Evolutionary conservation across 2,329 filamentous ascomycete genomes (phyloP).

Genomic region (Leptosphaerulina australis): DNA sequence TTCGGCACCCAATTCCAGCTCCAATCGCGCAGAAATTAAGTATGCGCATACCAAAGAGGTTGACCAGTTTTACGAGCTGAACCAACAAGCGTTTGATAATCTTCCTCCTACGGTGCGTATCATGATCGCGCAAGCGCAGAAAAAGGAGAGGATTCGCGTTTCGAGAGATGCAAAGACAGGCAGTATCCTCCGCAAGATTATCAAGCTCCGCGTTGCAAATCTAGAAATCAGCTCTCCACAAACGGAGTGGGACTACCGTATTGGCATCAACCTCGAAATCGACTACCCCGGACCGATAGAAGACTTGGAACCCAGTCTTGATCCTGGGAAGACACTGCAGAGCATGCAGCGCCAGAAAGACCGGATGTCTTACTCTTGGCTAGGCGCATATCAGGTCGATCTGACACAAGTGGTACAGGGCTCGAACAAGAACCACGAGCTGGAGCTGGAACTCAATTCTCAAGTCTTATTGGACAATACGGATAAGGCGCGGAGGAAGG

Average conservation of each 20-base stretch:
- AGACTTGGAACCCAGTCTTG: slow-evolving; percentile 53
- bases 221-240: slow-evolving; percentile 83
- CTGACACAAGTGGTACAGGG: slow-evolving; percentile 80
- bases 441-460: slow-evolving; percentile 78
- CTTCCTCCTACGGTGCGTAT: slow-evolving; percentile 62
- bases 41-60: slow-evolving; percentile 84
- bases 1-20: slow-evolving; percentile 48
- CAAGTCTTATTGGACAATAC: slow-evolving; percentile 70
- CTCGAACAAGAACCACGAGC: slow-evolving; percentile 73
- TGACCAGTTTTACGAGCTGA: slow-evolving; percentile 73
- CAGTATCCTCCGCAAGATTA: slow-evolving; percentile 77
- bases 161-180: slow-evolving; percentile 76
- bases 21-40: slow-evolving; percentile 66
- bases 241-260: slow-evolving; percentile 82
- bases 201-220: slow-evolving; percentile 88
- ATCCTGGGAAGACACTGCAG: slow-evolving; percentile 49
- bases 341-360: slow-evolving; percentile 77
- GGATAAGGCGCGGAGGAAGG: slow-evolving; percentile 60
- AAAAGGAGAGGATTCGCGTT: slow-evolving; percentile 54
- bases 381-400: slow-evolving; percentile 82
- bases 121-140: slow-evolving; percentile 53
- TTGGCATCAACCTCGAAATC: slow-evolving; percentile 95
- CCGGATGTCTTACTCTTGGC: slow-evolving; percentile 86
- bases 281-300: slow-evolving; percentile 71
- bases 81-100: slow-evolving; percentile 58